A percentile compares a stretch with the other conserved stretches of the same genome.
Conservation (phyloP, 177 flowering plant species). For the Vitis hybrid region DNA sequence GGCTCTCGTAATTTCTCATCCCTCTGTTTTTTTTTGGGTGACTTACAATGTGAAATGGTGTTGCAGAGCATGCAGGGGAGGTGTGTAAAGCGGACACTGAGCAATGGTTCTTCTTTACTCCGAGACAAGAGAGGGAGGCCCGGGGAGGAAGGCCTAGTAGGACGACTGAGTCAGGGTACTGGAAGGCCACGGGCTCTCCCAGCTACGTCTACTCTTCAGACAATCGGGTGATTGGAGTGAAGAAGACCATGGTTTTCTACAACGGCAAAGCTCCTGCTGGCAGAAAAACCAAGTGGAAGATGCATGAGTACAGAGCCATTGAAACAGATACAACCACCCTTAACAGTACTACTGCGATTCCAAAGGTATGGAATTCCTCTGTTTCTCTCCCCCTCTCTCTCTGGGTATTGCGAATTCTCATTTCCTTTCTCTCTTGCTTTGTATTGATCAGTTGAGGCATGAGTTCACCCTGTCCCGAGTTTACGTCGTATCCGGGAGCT, state of each 20-base stretch:
- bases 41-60: neutral
- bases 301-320: constrained; percentile 78
- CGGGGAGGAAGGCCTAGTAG: constrained; percentile 69
- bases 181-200: constrained; percentile 78
- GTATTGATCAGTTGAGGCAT: constrained; percentile 30
- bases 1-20: neutral
- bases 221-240: constrained; percentile 50
- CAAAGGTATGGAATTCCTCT: constrained; percentile 19
- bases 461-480: constrained; percentile 43
- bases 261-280: constrained; percentile 66
- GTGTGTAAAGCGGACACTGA: constrained; percentile 48
- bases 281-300: constrained; percentile 71
- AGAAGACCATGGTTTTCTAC: constrained; percentile 77
- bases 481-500: constrained; percentile 35
- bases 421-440: neutral
- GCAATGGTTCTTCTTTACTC: constrained; percentile 72
- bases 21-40: neutral
- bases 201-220: constrained; percentile 48
- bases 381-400: too few relatives aligned
- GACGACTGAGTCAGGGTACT: constrained; percentile 60
- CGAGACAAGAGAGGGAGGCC: constrained; percentile 64
- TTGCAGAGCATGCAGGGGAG: constrained; percentile 56
- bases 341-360: constrained; percentile 5
- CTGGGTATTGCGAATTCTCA: too few relatives aligned
- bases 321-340: constrained; percentile 14